phyloP scores from a whole-genome alignment of 2,329 filamentous ascomycete species.

The Fusarium pseudoanthophilum region DNA sequence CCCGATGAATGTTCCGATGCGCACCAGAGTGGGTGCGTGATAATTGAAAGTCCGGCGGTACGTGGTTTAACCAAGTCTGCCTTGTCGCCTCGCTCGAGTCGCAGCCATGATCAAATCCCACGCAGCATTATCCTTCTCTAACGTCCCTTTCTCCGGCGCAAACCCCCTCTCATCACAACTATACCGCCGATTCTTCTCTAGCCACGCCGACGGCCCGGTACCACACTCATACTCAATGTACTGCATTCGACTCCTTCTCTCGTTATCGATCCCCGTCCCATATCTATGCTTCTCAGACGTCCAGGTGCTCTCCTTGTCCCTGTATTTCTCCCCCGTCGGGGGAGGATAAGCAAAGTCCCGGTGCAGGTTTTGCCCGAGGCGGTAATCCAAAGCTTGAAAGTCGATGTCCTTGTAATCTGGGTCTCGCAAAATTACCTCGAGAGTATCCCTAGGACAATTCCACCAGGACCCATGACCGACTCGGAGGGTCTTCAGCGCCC shows the following conservation, averaged over 20 bases:
- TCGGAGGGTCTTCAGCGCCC: constrained; percentile 10
- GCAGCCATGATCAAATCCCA: not conserved
- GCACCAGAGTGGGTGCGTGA: too few species aligned
- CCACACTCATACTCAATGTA: constrained; percentile 15
- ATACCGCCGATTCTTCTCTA: not conserved
- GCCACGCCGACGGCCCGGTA: not conserved
- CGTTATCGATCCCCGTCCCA: not conserved
- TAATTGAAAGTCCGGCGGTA: too few species aligned
- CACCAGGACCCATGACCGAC: constrained; percentile 1
- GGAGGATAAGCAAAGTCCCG: not conserved
- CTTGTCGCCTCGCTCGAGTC: not conserved
- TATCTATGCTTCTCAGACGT: not conserved
- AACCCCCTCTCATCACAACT: accelerated
- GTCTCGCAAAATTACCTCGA: accelerated
- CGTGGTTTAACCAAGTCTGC: too few species aligned
- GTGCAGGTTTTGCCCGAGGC: not conserved
- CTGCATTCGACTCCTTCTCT: not conserved
- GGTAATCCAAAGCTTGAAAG: not conserved
- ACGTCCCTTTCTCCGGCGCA: constrained; percentile 9
- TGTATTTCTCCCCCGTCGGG: accelerated
- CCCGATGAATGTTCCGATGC: too few species aligned
- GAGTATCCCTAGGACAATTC: not conserved
- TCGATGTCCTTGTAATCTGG: not conserved
- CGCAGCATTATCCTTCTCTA: constrained; percentile 4
- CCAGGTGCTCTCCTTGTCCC: not conserved